Evolutionary conservation across 345 rosid species (phyloP).

Genomic region (Salix koriyanagi): DNA sequence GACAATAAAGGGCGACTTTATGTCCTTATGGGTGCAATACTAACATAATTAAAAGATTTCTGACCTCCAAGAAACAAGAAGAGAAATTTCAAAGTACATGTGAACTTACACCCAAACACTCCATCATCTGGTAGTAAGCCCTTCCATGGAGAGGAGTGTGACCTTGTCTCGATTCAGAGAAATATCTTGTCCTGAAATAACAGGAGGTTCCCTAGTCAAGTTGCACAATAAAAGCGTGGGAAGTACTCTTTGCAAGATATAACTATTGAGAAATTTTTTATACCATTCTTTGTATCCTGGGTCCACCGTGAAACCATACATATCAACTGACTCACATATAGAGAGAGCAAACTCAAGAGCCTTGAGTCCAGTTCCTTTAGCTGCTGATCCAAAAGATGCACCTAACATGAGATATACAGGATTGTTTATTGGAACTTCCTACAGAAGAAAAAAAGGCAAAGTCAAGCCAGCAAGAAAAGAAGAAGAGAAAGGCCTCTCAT

Average conservation of each 20-base stretch:
- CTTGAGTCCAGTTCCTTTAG: slow-evolving; percentile 95
- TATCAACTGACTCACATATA: slow-evolving; percentile 81
- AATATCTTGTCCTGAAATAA: slow-evolving; percentile 84
- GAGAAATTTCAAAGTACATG: neutral
- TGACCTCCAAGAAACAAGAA: neutral
- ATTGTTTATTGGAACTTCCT: slow-evolving; percentile 92
- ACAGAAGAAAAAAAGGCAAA: slow-evolving; percentile 26
- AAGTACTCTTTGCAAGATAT: neutral
- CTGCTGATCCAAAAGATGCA: slow-evolving; percentile 94
- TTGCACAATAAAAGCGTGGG: neutral
- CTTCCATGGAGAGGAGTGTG: slow-evolving; percentile 98
- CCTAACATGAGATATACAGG: slow-evolving; percentile 92
- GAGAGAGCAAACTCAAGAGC: slow-evolving; percentile 96
- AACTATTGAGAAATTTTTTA: neutral
- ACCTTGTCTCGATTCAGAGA: slow-evolving; percentile 92
- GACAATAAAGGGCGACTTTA: neutral
- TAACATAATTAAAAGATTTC: neutral
- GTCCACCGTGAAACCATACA: slow-evolving; percentile 96
- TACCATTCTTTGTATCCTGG: slow-evolving; percentile 98
- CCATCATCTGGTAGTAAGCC: slow-evolving; percentile 99
- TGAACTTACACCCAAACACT: slow-evolving; percentile 85
- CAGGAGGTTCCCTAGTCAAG: slow-evolving; percentile 9
- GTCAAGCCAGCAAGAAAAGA: neutral
- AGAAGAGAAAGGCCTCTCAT: neutral
- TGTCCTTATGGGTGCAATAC: neutral